These are phyloP conservation scores for Rhizopus stolonifer DNA, from an alignment of 371 early-diverging fungal genomes.

Conservation along the genomic window DNA sequence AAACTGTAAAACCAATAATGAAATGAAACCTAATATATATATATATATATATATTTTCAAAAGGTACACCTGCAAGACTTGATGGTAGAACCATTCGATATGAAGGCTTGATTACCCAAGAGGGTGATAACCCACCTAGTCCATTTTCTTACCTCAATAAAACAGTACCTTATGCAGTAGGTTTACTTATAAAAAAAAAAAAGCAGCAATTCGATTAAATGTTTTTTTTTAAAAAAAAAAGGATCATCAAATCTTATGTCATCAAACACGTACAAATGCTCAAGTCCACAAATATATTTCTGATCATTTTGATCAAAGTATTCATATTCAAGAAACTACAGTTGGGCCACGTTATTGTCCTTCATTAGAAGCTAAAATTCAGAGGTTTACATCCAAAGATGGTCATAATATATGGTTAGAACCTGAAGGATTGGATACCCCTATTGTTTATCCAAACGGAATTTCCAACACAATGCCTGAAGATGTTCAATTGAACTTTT, in stretches of 20 bases:
- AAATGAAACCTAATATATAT: no score
- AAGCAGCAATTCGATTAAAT: not conserved
- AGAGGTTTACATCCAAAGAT: conserved; percentile 66
- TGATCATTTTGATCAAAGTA: conserved; percentile 74
- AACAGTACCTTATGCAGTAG: conserved; percentile 61
- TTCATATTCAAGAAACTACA: conserved; percentile 83
- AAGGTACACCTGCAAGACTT: conserved; percentile 80
- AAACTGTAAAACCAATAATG: no score
- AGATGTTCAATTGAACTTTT: conserved; percentile 68
- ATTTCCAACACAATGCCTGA: conserved; percentile 86
- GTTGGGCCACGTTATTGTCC: conserved; percentile 89
- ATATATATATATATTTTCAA: no score
- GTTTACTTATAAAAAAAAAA: conserved; percentile 8
- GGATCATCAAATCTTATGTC: conserved; percentile 69
- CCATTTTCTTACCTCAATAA: conserved; percentile 80
- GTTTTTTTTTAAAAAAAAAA: conserved; percentile 2
- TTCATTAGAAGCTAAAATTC: conserved; percentile 81
- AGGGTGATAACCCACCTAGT: conserved; percentile 72
- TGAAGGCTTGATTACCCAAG: conserved; percentile 60
- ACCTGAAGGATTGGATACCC: conserved; percentile 72
- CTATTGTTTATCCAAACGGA: conserved; percentile 82
- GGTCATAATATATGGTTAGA: conserved; percentile 82
- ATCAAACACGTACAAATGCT: conserved; percentile 77
- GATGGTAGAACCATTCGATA: conserved; percentile 77
- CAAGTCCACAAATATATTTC: conserved; percentile 69